A percentile compares a stretch with the other conserved stretches of the same genome.
phyloP scores from a whole-genome alignment of 2,329 filamentous ascomycete genomes.

The Scleromitrula shiraiana region DNA sequence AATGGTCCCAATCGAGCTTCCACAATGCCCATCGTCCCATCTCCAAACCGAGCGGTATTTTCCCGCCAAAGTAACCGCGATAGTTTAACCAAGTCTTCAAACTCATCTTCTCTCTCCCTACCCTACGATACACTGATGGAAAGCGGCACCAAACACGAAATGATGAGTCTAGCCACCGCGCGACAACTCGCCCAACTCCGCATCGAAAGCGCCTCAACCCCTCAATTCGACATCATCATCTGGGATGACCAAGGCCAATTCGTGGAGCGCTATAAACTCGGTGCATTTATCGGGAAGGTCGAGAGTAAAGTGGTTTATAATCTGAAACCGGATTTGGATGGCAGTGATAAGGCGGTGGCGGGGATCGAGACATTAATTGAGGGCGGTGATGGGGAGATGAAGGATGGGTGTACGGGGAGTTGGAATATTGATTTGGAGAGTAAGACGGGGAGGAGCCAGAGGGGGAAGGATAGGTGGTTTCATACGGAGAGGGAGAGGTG shows the following conservation, averaged over 20 bases:
- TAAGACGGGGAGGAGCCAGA: slow-evolving; percentile 12
- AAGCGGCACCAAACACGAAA: slow-evolving; percentile 3
- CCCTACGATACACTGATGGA: slow-evolving; percentile 3
- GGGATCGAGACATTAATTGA: slow-evolving; percentile 43
- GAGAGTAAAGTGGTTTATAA: slow-evolving; percentile 53
- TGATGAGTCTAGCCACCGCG: slow-evolving; percentile 34
- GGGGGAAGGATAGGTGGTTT: slow-evolving; percentile 25
- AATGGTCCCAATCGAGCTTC: slow-evolving; percentile 19
- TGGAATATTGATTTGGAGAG: slow-evolving; percentile 13
- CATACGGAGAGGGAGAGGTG: slow-evolving; percentile 26
- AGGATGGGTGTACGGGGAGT: slow-evolving; percentile 22
- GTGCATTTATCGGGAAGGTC: slow-evolving; percentile 53
- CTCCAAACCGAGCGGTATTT: slow-evolving; percentile 13
- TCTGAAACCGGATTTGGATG: slow-evolving; percentile 43
- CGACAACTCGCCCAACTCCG: slow-evolving; percentile 58
- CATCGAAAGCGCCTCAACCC: slow-evolving; percentile 48
- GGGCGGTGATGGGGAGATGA: slow-evolving; percentile 18
- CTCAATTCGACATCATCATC: slow-evolving; percentile 52
- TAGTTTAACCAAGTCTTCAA: slow-evolving; percentile 1
- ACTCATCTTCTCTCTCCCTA: slow-evolving; percentile 1
- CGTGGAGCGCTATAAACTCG: slow-evolving; percentile 47
- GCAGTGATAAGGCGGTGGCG: slow-evolving; percentile 47
- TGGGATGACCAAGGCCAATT: slow-evolving; percentile 37
- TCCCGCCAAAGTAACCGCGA: background rate
- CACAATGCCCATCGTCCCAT: slow-evolving; percentile 14